Evolutionary conservation across 2,329 filamentous ascomycete genomes (phyloP).

Genomic region (Colletotrichum phormii): DNA sequence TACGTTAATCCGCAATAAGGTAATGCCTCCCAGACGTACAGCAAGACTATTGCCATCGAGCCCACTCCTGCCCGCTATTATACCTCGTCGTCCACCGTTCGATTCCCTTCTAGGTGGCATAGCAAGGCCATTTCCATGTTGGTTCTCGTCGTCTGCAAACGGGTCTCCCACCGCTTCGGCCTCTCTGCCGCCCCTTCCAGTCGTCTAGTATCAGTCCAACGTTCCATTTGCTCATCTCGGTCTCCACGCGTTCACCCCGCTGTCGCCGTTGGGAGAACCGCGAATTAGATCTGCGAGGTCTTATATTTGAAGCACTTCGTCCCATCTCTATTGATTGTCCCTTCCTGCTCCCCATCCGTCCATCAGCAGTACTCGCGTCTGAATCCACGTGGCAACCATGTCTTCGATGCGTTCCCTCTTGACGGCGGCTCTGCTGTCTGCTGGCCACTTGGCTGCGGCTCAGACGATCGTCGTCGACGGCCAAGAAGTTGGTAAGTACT

Average conservation of each 20-base stretch:
- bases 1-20: not conserved
- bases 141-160: not conserved
- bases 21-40: not conserved
- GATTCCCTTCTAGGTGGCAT: constrained; percentile 14
- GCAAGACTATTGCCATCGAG: constrained; percentile 11
- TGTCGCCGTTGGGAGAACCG: not conserved
- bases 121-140: constrained; percentile 19
- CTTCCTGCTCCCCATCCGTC: constrained; percentile 3
- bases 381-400: constrained; percentile 32
- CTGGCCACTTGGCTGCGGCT: constrained; percentile 31
- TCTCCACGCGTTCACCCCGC: constrained; percentile 23
- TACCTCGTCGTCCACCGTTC: constrained; percentile 16
- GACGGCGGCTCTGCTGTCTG: constrained; percentile 32
- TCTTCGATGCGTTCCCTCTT: constrained; percentile 27
- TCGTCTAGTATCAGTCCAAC: not conserved
- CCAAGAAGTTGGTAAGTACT: constrained; percentile 40
- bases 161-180: constrained; percentile 9
- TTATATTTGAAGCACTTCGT: constrained; percentile 29
- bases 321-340: constrained; percentile 4
- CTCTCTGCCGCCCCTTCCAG: not conserved
- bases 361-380: constrained; percentile 12
- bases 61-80: not conserved
- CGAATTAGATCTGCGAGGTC: not conserved
- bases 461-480: constrained; percentile 43
- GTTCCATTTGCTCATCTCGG: constrained; percentile 27